Base-by-base conservation (phyloP, 2,329 filamentous ascomycete genomes). In the Aspergillus sergii region DNA sequence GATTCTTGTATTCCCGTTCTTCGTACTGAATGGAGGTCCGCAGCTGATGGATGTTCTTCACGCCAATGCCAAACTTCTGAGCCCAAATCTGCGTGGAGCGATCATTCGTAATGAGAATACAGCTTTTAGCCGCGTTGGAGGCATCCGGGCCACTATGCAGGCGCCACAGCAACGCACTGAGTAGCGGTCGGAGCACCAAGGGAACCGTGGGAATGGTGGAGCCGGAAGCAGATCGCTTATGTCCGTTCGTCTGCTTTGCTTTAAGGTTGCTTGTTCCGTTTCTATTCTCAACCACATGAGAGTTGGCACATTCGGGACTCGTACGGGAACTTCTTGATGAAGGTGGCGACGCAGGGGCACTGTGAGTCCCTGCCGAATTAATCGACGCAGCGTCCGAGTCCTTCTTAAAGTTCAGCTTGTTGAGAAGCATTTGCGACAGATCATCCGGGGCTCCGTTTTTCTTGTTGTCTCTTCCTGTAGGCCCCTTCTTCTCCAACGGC, bases 31-130 rank as follows among this genome's bases (percentile, higher is more conserved):
- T 81, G 26, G 79, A 78, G 16, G 79, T 81, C 41, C 81, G 79
- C 57, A 83, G 67, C 64, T 83, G 81, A 58, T 81, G 78, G 62
- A 82, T 81, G 61, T 81, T 83, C 69, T 82, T 82, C 32, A 80
- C 78, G 2, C 74, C 75, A 50, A 83, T 79, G 11, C 79, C 80
- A 63, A 82, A 82, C 60, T 82, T 82, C 65, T 81, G 80, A 6
- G 80, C 80, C 79, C 79, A 81, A 2, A 75, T 66, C 64, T 81
- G 79, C 7, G 77, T 80, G 53, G 72, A 70, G 14, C 76, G 78
- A 57, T 82, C 79, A 57, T 82, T 82, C 48, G 79, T 79, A 30
- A 82, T 75, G 8, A 83, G 71, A 43, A 82, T 81, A 46, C 78
- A 77, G 32, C 71, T 73, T 60, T 77, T 78, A 1, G 73, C 67